A percentile compares a stretch with the other conserved stretches of the same genome.
Evolutionary conservation across 208 protist species (phyloP).

Genomic region (Trichomonas vaginalis): DNA sequence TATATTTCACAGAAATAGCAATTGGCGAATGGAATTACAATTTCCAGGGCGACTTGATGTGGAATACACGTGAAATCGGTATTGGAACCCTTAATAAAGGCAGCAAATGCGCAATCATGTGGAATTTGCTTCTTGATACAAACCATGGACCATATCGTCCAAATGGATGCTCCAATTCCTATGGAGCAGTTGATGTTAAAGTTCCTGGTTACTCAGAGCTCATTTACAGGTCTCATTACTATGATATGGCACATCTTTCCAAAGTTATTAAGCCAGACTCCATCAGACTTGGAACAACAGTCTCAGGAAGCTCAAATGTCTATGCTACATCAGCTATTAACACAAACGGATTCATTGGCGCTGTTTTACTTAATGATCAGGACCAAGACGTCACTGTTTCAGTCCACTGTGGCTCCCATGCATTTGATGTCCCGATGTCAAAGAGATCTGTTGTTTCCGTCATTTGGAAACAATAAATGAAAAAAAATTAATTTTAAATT

Average conservation of each 20-base stretch:
- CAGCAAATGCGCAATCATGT: not conserved
- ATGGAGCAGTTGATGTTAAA: not conserved
- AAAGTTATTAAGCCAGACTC: not conserved
- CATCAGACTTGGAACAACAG: not conserved
- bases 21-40: not conserved
- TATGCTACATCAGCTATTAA: not conserved
- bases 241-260: not conserved
- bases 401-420: not conserved
- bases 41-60: not conserved
- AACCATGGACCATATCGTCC: not conserved
- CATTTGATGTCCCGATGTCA: not conserved
- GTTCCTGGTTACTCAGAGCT: not conserved
- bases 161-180: not conserved
- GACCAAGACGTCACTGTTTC: not conserved
- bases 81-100: not conserved
- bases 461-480: not conserved
- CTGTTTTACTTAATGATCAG: not conserved
- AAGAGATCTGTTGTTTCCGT: not conserved
- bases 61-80: not conserved
- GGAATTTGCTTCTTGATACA: not conserved
- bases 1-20: slow-evolving; percentile 1
- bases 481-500: too few relatives aligned
- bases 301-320: not conserved
- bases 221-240: not conserved
- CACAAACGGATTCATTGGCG: not conserved